Conservation (phyloP, 1,139 yeast genomes). For the Suhomyces maxii region DNA sequence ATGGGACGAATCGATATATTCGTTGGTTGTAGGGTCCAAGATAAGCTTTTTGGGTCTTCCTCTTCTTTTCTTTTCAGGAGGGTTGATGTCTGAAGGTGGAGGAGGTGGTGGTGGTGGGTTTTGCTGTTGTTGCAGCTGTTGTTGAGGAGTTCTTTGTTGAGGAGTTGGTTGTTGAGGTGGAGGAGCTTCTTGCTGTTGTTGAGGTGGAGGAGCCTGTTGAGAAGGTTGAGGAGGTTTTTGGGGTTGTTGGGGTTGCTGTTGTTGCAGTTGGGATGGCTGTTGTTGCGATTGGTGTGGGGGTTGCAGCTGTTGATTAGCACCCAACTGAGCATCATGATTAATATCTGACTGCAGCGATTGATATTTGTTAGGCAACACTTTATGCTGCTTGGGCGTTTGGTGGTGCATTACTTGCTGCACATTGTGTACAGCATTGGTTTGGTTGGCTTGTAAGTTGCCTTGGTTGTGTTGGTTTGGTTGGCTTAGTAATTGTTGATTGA, state of each 20-base stretch:
- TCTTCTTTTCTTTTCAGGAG: conserved; percentile 33
- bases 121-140: conserved; percentile 8
- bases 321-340: neutral
- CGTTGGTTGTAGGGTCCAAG: conserved; percentile 43
- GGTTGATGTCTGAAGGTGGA: neutral
- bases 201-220: neutral
- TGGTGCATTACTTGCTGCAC: neutral
- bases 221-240: conserved; percentile 4
- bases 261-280: conserved; percentile 15
- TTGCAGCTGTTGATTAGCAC: neutral
- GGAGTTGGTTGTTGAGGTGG: conserved; percentile 4
- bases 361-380: neutral
- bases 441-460: neutral
- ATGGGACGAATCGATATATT: conserved; percentile 45
- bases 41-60: conserved; percentile 49
- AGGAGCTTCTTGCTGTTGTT: neutral
- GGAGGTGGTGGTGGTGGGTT: conserved; percentile 15
- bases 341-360: neutral
- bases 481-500: neutral
- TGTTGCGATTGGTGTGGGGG: conserved; percentile 11
- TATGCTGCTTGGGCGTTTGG: neutral
- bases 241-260: conserved; percentile 11
- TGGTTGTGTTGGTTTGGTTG: neutral
- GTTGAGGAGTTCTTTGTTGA: neutral
- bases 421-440: neutral